Base-by-base conservation (phyloP, 306 rosid species). In the Parietaria judaica region DNA sequence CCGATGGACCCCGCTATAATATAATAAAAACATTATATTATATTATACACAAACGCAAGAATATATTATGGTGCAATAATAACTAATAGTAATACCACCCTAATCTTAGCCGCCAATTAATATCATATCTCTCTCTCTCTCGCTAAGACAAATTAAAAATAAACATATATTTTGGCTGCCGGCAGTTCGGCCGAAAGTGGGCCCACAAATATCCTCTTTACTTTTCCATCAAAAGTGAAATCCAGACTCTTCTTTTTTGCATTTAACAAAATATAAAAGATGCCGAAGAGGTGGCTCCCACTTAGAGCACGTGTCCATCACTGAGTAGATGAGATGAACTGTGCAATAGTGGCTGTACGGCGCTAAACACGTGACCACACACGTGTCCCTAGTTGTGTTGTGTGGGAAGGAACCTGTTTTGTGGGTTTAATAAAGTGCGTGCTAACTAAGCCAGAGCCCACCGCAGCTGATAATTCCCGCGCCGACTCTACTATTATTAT, bases 91-190 rank as follows among this genome's bases (percentile, higher is more conserved):
- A 13, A 14, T 34, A 45, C 47, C 6, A 54, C 63, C 54, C 69
- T 41, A 16, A 53, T 64, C 52, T n/a, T 6, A 31, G 71, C 74
- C 58, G 45, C 65, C 74, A 34, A 9, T 10, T 43, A 51, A 23
- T 59, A 13, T 10, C 59, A 38, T 8, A 47, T 67, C 53, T 58
- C 0, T 23, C 31, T 23, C 31, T 23, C 31, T 2, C 31, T 23
- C 31, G 1, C 31, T 6, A 39, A 12, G 44, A 14, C 35, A 6
- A 12, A 31, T 16, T 17, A 17, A 7, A 36, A 36, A 57, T 15
- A 16, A 47, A 56, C 46, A 65, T 8, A 35, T 51, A 23, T 23
- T 43, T 66, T 72, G 16, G 66, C 63, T 41, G 69, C 60, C 50
- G 68, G 65, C 46, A 35, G 65, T 52, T 72, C 10, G 54, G 71